These are phyloP conservation scores for Hypoxylon sp. DNA, from an alignment of 2,329 filamentous ascomycete genomes.

Conservation along the genomic window DNA sequence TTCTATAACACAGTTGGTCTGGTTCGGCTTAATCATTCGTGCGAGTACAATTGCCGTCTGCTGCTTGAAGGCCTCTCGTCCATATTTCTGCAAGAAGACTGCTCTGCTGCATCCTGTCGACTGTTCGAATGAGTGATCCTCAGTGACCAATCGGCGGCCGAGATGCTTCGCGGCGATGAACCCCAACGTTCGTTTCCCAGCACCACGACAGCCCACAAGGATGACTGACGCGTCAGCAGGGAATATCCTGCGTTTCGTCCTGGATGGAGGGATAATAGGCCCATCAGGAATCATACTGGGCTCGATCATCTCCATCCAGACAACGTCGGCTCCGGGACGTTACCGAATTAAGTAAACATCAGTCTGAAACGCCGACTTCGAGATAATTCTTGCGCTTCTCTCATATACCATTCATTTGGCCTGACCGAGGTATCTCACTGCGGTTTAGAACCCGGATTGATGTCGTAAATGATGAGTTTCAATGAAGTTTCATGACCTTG, in stretches of 20 bases:
- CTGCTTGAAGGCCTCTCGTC: conserved; percentile 71
- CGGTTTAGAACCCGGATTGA: neutral
- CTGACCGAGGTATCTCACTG: neutral
- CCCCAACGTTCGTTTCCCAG: conserved; percentile 78
- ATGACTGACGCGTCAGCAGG: conserved; percentile 75
- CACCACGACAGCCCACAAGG: conserved; percentile 77
- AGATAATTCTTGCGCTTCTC: neutral
- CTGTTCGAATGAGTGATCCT: conserved; percentile 76
- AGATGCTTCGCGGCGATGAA: conserved; percentile 79
- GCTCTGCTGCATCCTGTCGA: conserved; percentile 71
- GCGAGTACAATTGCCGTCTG: conserved; percentile 73
- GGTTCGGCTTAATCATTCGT: conserved; percentile 70
- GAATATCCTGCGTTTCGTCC: conserved; percentile 61
- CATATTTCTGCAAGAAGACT: conserved; percentile 71
- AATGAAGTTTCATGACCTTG: neutral
- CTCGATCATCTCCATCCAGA: conserved; percentile 44
- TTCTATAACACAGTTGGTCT: conserved; percentile 74
- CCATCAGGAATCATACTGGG: conserved; percentile 36
- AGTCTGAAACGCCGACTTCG: neutral
- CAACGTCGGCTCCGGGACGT: neutral
- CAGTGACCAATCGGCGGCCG: conserved; percentile 74
- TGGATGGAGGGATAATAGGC: conserved; percentile 27
- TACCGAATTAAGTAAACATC: neutral
- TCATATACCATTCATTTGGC: neutral
- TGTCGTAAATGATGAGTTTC: neutral